Evolutionary conservation across 2,329 filamentous ascomycete genomes (phyloP).

Genomic region (Penicillium sp.): DNA sequence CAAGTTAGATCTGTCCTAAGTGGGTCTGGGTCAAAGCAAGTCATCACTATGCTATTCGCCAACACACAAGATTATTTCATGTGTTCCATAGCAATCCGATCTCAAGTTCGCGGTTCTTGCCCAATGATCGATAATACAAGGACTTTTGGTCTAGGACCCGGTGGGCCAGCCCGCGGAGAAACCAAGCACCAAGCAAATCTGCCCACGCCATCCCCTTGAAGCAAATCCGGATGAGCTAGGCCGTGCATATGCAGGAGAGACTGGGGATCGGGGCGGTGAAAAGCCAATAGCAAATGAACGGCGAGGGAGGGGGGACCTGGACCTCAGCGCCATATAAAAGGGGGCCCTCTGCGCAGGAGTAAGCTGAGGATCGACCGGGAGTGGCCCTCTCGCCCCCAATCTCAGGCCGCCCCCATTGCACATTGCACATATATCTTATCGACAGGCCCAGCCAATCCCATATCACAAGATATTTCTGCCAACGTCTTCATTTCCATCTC

Average conservation of each 20-base stretch:
- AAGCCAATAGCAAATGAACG: background rate
- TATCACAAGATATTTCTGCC: no score
- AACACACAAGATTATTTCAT: background rate
- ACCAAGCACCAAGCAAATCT: background rate
- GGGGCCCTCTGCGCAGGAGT: background rate
- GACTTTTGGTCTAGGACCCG: background rate
- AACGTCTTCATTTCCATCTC: background rate
- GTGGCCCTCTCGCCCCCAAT: background rate
- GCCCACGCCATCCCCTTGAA: background rate
- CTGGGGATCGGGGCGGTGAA: background rate
- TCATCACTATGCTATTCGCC: background rate
- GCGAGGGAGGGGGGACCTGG: background rate
- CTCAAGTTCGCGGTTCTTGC: background rate
- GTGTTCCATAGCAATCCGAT: background rate
- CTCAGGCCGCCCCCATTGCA: no score
- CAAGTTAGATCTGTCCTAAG: background rate
- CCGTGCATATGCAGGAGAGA: background rate
- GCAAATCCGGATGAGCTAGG: background rate
- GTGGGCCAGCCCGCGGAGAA: background rate
- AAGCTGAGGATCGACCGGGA: background rate
- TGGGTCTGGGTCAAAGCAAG: background rate
- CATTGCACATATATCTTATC: no score
- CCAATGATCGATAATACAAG: background rate
- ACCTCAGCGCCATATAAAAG: background rate
- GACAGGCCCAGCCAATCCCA: no score